These are phyloP conservation scores for Penicillium sclerotiorum DNA, from an alignment of 2,329 filamentous ascomycete species.

Conservation along the genomic window DNA sequence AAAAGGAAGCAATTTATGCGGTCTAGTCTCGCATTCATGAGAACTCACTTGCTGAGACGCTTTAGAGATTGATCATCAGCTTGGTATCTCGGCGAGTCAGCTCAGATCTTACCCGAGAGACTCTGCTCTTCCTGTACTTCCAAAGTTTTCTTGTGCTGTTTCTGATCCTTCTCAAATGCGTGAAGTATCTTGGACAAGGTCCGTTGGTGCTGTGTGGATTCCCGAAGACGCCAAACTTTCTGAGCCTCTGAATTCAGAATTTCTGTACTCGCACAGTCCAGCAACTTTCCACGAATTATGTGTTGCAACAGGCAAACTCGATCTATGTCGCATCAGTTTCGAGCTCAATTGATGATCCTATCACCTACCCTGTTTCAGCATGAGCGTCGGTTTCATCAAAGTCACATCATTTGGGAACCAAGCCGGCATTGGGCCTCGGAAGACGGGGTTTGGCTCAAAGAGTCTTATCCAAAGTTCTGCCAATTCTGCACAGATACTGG, in stretches of 20 bases:
- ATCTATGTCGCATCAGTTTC: neutral
- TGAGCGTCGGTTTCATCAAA: neutral
- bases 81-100: neutral
- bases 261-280: neutral
- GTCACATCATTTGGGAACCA: neutral
- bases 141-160: neutral
- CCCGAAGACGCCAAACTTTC: neutral
- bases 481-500: neutral
- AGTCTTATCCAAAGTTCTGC: neutral
- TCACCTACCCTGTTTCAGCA: neutral
- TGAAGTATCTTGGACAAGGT: neutral
- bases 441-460: neutral
- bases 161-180: neutral
- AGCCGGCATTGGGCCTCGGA: neutral
- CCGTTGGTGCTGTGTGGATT: neutral
- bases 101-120: no score
- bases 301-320: neutral
- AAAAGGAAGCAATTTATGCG: neutral
- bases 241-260: neutral
- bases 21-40: neutral
- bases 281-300: neutral
- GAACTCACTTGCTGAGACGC: neutral
- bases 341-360: neutral
- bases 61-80: neutral
- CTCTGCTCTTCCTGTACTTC: no score